Conservation (phyloP, 352 stramenopile genomes). For the Pythium guiyangense region DNA sequence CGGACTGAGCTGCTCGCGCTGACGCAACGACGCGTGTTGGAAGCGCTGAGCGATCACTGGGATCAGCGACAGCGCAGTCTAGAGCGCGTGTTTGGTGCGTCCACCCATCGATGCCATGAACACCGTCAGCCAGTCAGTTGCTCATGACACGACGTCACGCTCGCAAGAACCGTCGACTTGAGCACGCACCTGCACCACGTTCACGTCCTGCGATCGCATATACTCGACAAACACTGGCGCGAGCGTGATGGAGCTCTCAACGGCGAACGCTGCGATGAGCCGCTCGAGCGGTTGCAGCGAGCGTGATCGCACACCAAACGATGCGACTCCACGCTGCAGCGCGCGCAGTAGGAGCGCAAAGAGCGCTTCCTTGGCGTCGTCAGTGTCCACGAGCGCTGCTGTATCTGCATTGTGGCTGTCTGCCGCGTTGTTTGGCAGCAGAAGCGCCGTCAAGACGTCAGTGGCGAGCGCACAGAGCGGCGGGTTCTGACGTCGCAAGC, state of each 20-base stretch:
- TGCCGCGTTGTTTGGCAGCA: background rate
- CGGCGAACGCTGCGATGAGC: slow-evolving; percentile 29
- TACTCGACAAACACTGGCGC: background rate
- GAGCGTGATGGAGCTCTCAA: slow-evolving; percentile 9
- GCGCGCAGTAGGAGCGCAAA: slow-evolving; percentile 24
- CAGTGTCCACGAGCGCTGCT: background rate
- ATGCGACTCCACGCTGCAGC: background rate
- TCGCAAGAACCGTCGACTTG: background rate
- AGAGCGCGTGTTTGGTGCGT: too few relatives aligned
- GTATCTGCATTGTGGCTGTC: too few relatives aligned
- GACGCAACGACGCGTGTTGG: background rate
- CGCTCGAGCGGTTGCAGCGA: slow-evolving; percentile 12
- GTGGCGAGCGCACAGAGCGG: background rate
- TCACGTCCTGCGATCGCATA: slow-evolving; percentile 1
- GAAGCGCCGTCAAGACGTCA: background rate
- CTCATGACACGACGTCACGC: background rate
- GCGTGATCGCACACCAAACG: background rate
- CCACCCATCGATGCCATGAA: background rate
- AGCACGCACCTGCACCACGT: slow-evolving; percentile 1
- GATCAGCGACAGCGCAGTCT: slow-evolving; percentile 7
- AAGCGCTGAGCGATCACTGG: background rate
- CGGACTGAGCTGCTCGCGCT: background rate
- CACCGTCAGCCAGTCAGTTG: background rate
- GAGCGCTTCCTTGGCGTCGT: slow-evolving; percentile 6
- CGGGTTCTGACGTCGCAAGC: background rate